Evolutionary conservation across 2,329 filamentous ascomycete species (phyloP), one percentile per base, ranked within the genome.

Genomic region (Thelonectria olida): DNA sequence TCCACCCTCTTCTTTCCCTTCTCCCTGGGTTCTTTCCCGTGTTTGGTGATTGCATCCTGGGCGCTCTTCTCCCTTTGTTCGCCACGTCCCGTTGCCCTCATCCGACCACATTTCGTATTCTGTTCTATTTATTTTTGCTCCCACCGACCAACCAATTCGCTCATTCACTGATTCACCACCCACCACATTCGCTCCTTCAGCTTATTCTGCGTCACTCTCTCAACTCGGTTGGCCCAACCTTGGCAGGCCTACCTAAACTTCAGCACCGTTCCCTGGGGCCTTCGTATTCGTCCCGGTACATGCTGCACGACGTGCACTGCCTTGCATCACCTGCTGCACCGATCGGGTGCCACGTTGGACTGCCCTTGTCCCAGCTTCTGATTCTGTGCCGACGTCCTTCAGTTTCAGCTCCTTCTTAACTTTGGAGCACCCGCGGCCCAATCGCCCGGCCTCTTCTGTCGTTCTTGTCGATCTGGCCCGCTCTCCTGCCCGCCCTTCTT

Each of bases 221-320:
- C n/a, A n/a, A 34, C 13, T 10, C 12, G 4, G 31, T 34, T 34
- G 7, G 31, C 31, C 31, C n/a, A n/a, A n/a, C n/a, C n/a, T n/a
- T n/a, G n/a, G n/a, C n/a, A n/a, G n/a, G n/a, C n/a, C n/a, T n/a
- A n/a, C n/a, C n/a, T n/a, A n/a, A n/a, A n/a, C 31, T 34, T 34
- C 31, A 10, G 12, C 31, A 15, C 12, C 31, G 3, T 34, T 34
- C 31, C 51, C 51, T 54, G 44, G n/a, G n/a, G 25, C 44, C 60
- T 63, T 71, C 69, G 67, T 65, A 68, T 72, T 69, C 57, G 28
- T 52, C 62, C 57, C 42, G 59, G 49, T 45, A 45, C 47, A 53
- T 61, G 50, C 57, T 71, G 63, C 68, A 66, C 53, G 47, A 45
- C 52, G 41, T 62, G 55, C 60, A 54, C 28, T 10, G 25, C 42